phyloP scores from a whole-genome alignment of 148 eudicot genomes.

The Diospyros kaki region DNA sequence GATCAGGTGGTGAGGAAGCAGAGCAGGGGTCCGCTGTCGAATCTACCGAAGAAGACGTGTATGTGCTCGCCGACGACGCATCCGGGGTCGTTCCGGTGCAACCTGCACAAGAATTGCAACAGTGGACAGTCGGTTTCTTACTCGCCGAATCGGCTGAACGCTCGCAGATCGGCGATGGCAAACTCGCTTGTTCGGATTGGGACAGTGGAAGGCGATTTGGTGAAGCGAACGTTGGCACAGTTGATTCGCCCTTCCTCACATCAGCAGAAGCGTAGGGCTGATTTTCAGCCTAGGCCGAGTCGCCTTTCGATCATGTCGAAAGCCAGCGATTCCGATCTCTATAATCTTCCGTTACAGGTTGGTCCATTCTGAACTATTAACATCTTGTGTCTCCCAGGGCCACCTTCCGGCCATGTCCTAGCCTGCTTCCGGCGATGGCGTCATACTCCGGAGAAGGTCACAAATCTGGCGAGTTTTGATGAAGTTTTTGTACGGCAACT shows the following conservation, averaged over 20 bases:
- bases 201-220: conserved; percentile 51
- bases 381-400: neutral
- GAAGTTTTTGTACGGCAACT: neutral
- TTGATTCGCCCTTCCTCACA: conserved; percentile 57
- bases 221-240: conserved; percentile 44
- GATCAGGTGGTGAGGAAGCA: conserved; percentile 24
- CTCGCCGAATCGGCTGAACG: conserved; percentile 38
- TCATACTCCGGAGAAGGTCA: neutral
- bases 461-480: neutral
- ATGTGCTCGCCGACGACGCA: conserved; percentile 44
- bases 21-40: conserved; percentile 17
- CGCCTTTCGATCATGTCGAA: conserved; percentile 42
- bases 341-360: neutral
- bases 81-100: conserved; percentile 43
- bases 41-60: conserved; percentile 30
- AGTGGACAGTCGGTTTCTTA: conserved; percentile 15
- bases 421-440: neutral
- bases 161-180: conserved; percentile 56
- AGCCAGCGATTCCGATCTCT: conserved; percentile 14
- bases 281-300: conserved; percentile 31
- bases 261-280: conserved; percentile 36
- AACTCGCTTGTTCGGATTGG: conserved; percentile 55
- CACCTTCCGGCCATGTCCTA: neutral
- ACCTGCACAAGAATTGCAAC: conserved; percentile 32
- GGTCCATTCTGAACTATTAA: neutral